Evolutionary conservation across 306 rosid genomes (phyloP).

Genomic region (barrel medic (Medicago truncatula)): MtrunA17r5.0-ANR NC_053049.1:23967501-23968000

Average conservation of each 20-base stretch:
- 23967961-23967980: too few relatives aligned
- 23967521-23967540: constrained; percentile 71
- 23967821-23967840: too few relatives aligned
- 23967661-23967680: constrained; percentile 38
- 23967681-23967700: constrained; percentile 81
- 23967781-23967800: constrained; percentile 45
- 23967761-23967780: constrained; percentile 67
- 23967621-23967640: constrained; percentile 60
- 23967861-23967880: too few relatives aligned
- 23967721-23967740: constrained; percentile 80
- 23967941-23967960: too few relatives aligned
- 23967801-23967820: too few relatives aligned
- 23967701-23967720: constrained; percentile 86
- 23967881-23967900: too few relatives aligned
- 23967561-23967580: constrained; percentile 63
- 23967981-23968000: too few relatives aligned
- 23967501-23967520: constrained; percentile 62
- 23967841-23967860: too few relatives aligned
- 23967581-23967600: constrained; percentile 53
- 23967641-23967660: constrained; percentile 49
- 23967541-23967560: constrained; percentile 89
- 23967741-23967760: constrained; percentile 62
- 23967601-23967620: constrained; percentile 41
- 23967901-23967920: too few relatives aligned
- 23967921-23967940: too few relatives aligned